Evolutionary conservation across 139 green algal genomes (phyloP).

Genomic region (Coccomyxa sp.): DNA sequence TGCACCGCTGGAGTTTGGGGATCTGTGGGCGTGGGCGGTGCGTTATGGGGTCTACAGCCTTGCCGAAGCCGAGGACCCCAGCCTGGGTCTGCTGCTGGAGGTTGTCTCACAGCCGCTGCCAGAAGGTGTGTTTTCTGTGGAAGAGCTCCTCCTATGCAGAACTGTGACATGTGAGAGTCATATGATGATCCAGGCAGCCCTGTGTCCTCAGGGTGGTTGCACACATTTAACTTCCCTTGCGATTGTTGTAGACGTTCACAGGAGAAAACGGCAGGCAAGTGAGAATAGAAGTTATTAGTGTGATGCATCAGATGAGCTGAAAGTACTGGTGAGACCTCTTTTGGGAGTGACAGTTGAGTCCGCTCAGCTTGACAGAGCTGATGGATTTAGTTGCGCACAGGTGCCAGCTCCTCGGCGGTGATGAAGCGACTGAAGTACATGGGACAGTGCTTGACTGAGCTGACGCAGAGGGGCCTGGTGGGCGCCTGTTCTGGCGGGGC

Average conservation of each 20-base stretch:
- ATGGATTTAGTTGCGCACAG: background rate
- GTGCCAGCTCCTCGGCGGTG: background rate
- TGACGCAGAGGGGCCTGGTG: background rate
- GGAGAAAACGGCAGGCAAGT: too few species aligned
- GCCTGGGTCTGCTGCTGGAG: conserved; percentile 31
- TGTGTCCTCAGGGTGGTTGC: too few species aligned
- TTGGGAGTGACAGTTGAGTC: too few species aligned
- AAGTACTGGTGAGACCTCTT: too few species aligned
- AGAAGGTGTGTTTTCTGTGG: conserved; percentile 2
- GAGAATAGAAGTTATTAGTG: too few species aligned
- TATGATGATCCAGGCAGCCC: too few species aligned
- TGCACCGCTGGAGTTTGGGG: conserved; percentile 51
- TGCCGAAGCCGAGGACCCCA: background rate
- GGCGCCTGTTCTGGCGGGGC: background rate
- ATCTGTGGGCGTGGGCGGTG: conserved; percentile 41
- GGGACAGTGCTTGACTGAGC: conserved; percentile 13
- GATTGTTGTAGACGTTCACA: too few species aligned
- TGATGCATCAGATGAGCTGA: too few species aligned
- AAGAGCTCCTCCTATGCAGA: background rate
- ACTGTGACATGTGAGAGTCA: too few species aligned
- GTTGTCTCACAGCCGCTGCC: conserved; percentile 16
- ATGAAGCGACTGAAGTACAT: conserved; percentile 20
- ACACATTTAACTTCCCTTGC: too few species aligned
- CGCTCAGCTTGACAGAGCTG: too few species aligned
- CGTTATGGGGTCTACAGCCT: conserved; percentile 38